Evolutionary conservation across 192 early-diverging fungal species (phyloP).

Genomic region (Mycoemilia scoparia): DNA sequence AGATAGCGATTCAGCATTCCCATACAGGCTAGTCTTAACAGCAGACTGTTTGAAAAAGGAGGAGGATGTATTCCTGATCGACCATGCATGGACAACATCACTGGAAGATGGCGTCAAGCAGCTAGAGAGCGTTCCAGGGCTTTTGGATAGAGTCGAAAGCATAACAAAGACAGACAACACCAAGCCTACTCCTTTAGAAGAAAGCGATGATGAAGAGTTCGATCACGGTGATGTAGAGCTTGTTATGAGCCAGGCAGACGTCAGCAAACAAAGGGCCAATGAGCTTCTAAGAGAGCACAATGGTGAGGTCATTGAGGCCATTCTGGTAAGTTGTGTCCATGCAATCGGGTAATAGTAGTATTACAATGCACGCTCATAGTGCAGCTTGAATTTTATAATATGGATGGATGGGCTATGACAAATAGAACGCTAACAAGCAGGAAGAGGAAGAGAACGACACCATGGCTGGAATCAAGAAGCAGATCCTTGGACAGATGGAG

Average conservation of each 20-base stretch:
- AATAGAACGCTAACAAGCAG: too few species aligned
- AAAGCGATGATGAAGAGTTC: slow-evolving; percentile 14
- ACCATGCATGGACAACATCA: slow-evolving; percentile 57
- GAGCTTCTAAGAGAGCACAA: slow-evolving; percentile 30
- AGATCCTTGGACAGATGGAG: slow-evolving; percentile 17
- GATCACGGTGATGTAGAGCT: slow-evolving; percentile 30
- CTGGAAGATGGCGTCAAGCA: slow-evolving; percentile 32
- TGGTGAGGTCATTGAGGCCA: slow-evolving; percentile 41
- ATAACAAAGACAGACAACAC: slow-evolving; percentile 39
- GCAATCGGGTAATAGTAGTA: too few species aligned
- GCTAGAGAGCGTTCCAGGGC: slow-evolving; percentile 28
- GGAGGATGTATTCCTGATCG: slow-evolving; percentile 43
- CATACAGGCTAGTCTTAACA: slow-evolving; percentile 1
- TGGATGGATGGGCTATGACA: too few species aligned
- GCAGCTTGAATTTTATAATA: too few species aligned
- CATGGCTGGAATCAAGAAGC: slow-evolving; percentile 6
- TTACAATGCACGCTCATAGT: too few species aligned
- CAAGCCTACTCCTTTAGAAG: slow-evolving; percentile 1
- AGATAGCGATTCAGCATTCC: neutral
- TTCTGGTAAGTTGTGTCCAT: slow-evolving; percentile 37
- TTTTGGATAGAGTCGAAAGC: slow-evolving; percentile 42
- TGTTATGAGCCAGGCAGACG: slow-evolving; percentile 38
- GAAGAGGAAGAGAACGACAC: slow-evolving; percentile 1
- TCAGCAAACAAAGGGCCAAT: slow-evolving; percentile 33
- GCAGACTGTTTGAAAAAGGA: slow-evolving; percentile 8